Base-by-base conservation (phyloP, 129 eudicot genomes). In the Centella asiatica region DNA sequence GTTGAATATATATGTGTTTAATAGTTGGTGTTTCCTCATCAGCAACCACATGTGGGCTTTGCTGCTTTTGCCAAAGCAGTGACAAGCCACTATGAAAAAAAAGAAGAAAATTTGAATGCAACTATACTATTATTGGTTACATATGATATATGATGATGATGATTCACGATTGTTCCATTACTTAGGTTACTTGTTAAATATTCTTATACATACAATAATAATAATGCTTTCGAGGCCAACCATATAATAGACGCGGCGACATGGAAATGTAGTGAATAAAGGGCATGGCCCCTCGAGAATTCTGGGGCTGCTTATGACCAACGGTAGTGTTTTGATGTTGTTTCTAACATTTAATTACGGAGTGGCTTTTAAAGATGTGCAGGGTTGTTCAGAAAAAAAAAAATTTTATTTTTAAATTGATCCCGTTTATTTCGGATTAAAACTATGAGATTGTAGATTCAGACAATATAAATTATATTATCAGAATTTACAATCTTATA, bases 1-100 rank as follows among this genome's bases (percentile, higher is more conserved):
- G 17, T 50, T 3, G 2, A 17, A 20, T 19, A 31, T 22, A 48
- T 48, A 15, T 20, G 9, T 20, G 19, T 39, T 22, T 44, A 42
- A 17, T 1, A 2, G 53, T 45, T 62, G 37, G 67, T 44, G 67
- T 62, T 40, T 62, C 52, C 67, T 44, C 31, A 24, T 62, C 18
- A 45, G 54, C 52, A 62, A 47, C n/a, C 67, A 62, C 10, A 25
- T 44, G 53, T 62, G 52, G 67, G 67, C 37, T 44, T 10, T 62
- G 67, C 12, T 62, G 67, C 53, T 62, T 18, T 27, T 24, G 50
- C 50, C 1, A n/a, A 40, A 42, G 52, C 67, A 42, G 13, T 11
- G 29, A 25, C 10, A 18, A 26, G 6, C 34, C 4, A 62, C 25
- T 18, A 23, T 62, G 52, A 6, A 25, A 10, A 44, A 62, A 62